Evolutionary conservation across 768 basidiomycete species (phyloP).

Genomic region (Boletus edulis): DNA sequence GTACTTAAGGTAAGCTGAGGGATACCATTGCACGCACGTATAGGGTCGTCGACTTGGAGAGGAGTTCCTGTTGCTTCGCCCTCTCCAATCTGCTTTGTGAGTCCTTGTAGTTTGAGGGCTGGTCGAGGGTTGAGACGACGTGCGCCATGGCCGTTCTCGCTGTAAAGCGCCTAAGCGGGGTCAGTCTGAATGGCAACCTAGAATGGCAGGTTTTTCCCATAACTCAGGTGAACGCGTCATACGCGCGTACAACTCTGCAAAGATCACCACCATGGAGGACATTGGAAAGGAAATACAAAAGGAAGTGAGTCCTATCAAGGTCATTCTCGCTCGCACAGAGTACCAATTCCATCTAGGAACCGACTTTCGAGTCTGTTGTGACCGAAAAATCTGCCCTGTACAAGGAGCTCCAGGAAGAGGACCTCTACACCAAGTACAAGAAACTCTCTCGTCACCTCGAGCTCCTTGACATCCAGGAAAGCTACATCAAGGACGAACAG

Average conservation of each 20-base stretch:
- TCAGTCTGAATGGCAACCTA: background rate
- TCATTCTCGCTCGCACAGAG: background rate
- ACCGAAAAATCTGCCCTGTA: slow-evolving; percentile 86
- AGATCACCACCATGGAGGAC: slow-evolving; percentile 68
- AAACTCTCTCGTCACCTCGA: slow-evolving; percentile 93
- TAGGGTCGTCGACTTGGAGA: slow-evolving; percentile 81
- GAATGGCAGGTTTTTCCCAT: slow-evolving; percentile 32
- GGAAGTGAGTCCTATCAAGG: slow-evolving; percentile 51
- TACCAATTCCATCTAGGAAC: slow-evolving; percentile 55
- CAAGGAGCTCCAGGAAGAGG: slow-evolving; percentile 86
- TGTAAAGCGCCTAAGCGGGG: background rate
- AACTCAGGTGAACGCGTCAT: slow-evolving; percentile 28
- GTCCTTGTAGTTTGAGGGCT: slow-evolving; percentile 97
- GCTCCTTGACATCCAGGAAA: slow-evolving; percentile 91
- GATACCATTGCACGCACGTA: slow-evolving; percentile 59
- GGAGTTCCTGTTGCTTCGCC: slow-evolving; percentile 73
- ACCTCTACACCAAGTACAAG: slow-evolving; percentile 97
- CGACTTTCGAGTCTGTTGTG: slow-evolving; percentile 83
- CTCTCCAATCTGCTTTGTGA: slow-evolving; percentile 82
- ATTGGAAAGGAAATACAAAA: slow-evolving; percentile 82
- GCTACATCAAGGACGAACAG: slow-evolving; percentile 99
- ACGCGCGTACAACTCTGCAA: slow-evolving; percentile 8
- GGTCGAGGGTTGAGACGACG: slow-evolving; percentile 81
- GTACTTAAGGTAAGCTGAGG: slow-evolving; percentile 14
- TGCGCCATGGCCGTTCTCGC: slow-evolving; percentile 63